Evolutionary conservation across 129 eudicot species (phyloP).

Genomic region (Gnaphalium uliginosum): DNA sequence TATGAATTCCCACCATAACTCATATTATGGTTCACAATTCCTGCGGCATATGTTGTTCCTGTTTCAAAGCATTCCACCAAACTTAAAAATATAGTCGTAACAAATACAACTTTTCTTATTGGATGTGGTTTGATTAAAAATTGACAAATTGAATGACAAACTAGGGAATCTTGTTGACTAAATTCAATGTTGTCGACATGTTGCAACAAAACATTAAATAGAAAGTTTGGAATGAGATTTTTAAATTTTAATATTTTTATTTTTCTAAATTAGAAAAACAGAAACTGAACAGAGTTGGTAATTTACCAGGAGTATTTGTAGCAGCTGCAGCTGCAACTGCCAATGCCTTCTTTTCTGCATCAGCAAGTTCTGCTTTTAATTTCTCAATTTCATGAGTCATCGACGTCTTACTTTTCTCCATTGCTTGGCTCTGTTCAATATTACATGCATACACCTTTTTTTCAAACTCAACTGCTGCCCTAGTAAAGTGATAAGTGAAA

Average conservation of each 20-base stretch:
- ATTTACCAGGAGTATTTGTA: slow-evolving; percentile 57
- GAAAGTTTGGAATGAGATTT: not conserved
- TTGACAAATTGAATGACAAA: not conserved
- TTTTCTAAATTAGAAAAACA: not conserved
- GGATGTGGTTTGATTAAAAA: slow-evolving; percentile 5
- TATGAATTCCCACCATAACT: slow-evolving; percentile 37
- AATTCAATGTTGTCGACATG: not conserved
- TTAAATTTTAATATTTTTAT: no score
- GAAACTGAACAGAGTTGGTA: not conserved
- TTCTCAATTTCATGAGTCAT: slow-evolving; percentile 70
- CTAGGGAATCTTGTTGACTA: not conserved
- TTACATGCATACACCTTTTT: slow-evolving; percentile 51
- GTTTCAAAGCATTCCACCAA: slow-evolving; percentile 20
- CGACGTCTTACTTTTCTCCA: slow-evolving; percentile 65
- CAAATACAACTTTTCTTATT: not conserved
- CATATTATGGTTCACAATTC: slow-evolving; percentile 36
- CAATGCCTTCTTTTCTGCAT: slow-evolving; percentile 73
- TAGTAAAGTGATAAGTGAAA: slow-evolving; percentile 13
- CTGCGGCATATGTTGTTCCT: slow-evolving; percentile 53
- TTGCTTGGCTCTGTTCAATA: slow-evolving; percentile 48
- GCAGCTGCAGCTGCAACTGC: slow-evolving; percentile 75
- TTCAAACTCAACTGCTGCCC: slow-evolving; percentile 83
- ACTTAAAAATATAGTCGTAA: not conserved
- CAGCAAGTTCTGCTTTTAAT: slow-evolving; percentile 64
- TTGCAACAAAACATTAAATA: not conserved